Conservation (phyloP, 139 green algal species). For the Diplosphaera chodatii region DNA sequence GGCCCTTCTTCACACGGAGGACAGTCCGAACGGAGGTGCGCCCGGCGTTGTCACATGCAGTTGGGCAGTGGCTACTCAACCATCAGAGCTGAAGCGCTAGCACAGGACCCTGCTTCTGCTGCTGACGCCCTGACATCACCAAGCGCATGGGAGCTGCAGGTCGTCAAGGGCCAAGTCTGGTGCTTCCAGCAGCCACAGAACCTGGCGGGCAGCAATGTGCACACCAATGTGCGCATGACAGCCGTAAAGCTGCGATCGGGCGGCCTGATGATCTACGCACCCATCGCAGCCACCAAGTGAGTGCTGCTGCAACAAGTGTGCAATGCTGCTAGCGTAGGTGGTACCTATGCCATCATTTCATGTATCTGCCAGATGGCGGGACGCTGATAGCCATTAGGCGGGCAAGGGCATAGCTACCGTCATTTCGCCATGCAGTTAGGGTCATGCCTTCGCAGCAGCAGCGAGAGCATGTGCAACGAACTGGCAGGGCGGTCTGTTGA, state of each 20-base stretch:
- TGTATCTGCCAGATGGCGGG: no score
- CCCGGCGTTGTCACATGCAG: no score
- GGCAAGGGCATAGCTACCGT: no score
- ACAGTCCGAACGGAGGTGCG: constrained; percentile 31
- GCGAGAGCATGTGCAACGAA: no score
- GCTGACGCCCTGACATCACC: no score
- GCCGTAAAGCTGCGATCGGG: constrained; percentile 72
- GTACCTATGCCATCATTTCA: no score
- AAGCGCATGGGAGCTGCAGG: no score
- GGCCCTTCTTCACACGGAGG: constrained; percentile 38
- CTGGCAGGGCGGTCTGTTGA: no score
- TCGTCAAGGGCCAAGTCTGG: constrained; percentile 67
- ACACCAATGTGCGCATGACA: constrained; percentile 79
- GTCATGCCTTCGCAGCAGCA: no score
- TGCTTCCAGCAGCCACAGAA: constrained; percentile 79
- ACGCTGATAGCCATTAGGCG: no score
- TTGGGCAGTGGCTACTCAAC: background rate
- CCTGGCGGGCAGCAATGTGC: constrained; percentile 63
- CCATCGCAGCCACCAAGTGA: constrained; percentile 75
- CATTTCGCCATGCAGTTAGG: no score
- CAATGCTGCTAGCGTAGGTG: background rate
- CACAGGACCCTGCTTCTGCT: no score
- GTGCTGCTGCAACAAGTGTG: background rate
- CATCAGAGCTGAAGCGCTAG: background rate
- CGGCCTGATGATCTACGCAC: constrained; percentile 79